Percentiles rank a stretch among this genome's conserved stretches.
Conservation (phyloP, 2,329 filamentous ascomycete species). For the Ophiostoma angusticollis region DNA sequence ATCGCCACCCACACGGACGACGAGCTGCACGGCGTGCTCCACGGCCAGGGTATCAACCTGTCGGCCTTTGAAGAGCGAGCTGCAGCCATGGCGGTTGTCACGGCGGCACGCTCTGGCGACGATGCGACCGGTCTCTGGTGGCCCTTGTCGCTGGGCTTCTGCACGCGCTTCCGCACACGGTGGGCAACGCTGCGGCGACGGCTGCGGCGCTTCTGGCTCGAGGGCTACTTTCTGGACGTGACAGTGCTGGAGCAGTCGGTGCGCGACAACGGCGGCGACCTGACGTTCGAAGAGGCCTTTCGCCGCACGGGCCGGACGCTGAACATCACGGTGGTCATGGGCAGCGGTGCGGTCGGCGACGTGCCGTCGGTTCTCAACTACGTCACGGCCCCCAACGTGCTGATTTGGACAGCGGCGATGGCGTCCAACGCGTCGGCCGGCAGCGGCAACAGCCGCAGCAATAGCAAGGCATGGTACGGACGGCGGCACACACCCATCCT, state of each 20-base stretch:
- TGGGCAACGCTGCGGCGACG: conserved; percentile 53
- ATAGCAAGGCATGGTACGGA: conserved; percentile 44
- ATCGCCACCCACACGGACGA: conserved; percentile 80
- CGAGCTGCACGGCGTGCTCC: conserved; percentile 64
- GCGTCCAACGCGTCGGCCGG: conserved; percentile 57
- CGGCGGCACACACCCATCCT: conserved; percentile 52
- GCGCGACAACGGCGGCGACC: conserved; percentile 69
- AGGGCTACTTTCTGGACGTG: conserved; percentile 77
- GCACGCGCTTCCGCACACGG: neutral
- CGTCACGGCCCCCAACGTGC: conserved; percentile 82
- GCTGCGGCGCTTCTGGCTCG: conserved; percentile 52
- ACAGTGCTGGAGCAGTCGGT: conserved; percentile 74
- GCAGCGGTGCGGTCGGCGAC: conserved; percentile 53
- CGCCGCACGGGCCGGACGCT: conserved; percentile 71
- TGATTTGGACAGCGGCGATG: conserved; percentile 70
- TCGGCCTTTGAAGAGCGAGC: conserved; percentile 48
- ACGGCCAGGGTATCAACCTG: conserved; percentile 69
- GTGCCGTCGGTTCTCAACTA: conserved; percentile 83
- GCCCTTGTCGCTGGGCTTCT: too few species aligned
- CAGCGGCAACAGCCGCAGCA: neutral
- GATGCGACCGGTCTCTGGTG: too few species aligned
- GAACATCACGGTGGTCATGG: conserved; percentile 81
- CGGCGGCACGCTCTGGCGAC: too few species aligned
- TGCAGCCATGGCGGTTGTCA: neutral
- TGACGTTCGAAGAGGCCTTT: conserved; percentile 91